Conservation (phyloP, 2,329 filamentous ascomycete genomes). For the Drechslerella coelobrocha region DNA sequence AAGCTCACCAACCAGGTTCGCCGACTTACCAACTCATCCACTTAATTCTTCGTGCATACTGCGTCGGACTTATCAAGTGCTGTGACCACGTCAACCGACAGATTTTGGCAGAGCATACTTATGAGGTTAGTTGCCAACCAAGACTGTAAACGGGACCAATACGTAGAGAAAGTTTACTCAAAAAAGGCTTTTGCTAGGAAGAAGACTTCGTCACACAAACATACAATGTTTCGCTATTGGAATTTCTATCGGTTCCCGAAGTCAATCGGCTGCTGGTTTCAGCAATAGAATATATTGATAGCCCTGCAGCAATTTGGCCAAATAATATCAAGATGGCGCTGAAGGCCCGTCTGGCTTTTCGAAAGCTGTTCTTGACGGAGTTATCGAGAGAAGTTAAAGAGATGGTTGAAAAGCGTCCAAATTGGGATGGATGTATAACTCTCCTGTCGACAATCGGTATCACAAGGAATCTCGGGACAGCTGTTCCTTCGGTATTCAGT, state of each 20-base stretch:
- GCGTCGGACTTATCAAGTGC: constrained; percentile 80
- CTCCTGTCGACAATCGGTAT: constrained; percentile 66
- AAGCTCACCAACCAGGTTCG: constrained; percentile 52
- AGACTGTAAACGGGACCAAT: background rate
- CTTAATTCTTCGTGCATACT: constrained; percentile 80
- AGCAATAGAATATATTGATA: constrained; percentile 44
- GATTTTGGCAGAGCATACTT: constrained; percentile 84
- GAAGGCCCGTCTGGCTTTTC: constrained; percentile 69
- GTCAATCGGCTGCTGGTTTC: constrained; percentile 57
- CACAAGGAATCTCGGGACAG: constrained; percentile 68
- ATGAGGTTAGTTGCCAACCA: constrained; percentile 69
- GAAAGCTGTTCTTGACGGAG: constrained; percentile 68
- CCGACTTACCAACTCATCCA: constrained; percentile 38
- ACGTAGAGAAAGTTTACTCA: constrained; percentile 12
- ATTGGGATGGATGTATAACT: constrained; percentile 60
- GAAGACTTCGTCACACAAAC: constrained; percentile 96
- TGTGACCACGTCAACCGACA: constrained; percentile 79
- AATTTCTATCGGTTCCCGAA: constrained; percentile 65
- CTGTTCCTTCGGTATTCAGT: constrained; percentile 81
- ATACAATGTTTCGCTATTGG: constrained; percentile 79
- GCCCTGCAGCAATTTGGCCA: constrained; percentile 55
- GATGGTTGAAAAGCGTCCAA: constrained; percentile 57
- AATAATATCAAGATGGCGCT: constrained; percentile 67
- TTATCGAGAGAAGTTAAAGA: constrained; percentile 64
- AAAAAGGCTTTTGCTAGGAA: constrained; percentile 65